Base-by-base conservation (phyloP, 73 alveolate species). In the Paramecium octaurelia region DNA sequence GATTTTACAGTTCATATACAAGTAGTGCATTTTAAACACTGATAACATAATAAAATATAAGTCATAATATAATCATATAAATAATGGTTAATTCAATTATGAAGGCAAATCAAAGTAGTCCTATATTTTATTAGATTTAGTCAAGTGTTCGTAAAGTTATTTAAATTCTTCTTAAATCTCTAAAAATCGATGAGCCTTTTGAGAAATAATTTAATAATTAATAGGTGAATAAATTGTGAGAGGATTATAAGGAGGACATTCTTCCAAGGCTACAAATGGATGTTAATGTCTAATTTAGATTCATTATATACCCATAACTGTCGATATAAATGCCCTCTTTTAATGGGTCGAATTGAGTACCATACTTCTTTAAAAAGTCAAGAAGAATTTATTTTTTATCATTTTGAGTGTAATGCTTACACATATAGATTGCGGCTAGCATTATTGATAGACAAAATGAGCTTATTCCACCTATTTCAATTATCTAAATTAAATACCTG, bases 361-460 rank as follows among this genome's bases (percentile, higher is more conserved):
- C 91, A 80, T 80, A 80, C 46, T 46, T 80, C 46, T 80, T 46
- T 80, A 80, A 80, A 80, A 80, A 80, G 70, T 40, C 70, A 23
- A 80, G 57, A 18, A 80, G 44, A 44, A 80, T 80, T 46, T 80
- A 80, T 80, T 48, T 80, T 48, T 80, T 80, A 24, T 80, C 91
- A 44, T 40, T 43, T 40, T 31, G 5, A 14, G 73, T 23, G 64
- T 43, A 40, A 31, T 80, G 46, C 18, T 80, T 31, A 38, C 27
- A 44, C 57, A 18, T 43, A 43, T 80, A 80, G 57, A 80, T 80
- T 43, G 91, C 91, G 8, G 91, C 91, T 46, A 80, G 23, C 91
- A 80, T 80, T 11, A 80, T 80, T 80, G 91, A 23, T 24, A 80
- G 8, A 80, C 91, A 80, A 80, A 44, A 80, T 44, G 91, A 80